Conservation (phyloP, 257 asterid genomes). For the Voacanga thouarsii region DNA sequence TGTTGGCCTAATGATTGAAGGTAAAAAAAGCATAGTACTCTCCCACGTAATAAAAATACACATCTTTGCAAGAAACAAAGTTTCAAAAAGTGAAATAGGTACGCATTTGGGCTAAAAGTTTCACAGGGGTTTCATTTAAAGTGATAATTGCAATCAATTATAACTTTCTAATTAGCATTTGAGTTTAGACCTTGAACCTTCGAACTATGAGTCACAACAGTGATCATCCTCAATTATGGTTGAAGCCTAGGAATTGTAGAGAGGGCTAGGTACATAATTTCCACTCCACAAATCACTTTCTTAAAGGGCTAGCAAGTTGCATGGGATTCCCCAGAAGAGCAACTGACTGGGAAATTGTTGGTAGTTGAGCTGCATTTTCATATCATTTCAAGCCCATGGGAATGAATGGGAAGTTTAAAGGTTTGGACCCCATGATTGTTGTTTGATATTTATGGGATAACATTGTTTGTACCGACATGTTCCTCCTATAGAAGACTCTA, state of each 20-base stretch:
- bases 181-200: too few relatives aligned
- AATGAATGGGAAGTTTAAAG: background rate
- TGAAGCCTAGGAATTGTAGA: background rate
- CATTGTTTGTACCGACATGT: background rate
- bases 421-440: constrained; percentile 6
- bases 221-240: background rate
- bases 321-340: constrained; percentile 15
- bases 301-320: constrained; percentile 3
- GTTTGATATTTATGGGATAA: background rate
- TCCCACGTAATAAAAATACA: background rate
- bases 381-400: constrained; percentile 2
- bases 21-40: background rate
- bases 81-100: background rate
- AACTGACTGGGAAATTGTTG: background rate
- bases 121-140: background rate
- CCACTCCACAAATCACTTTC: background rate
- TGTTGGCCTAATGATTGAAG: constrained; percentile 1
- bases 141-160: background rate
- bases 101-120: constrained; percentile 1
- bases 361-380: constrained; percentile 15
- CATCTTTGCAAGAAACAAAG: background rate
- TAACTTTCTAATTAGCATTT: too few relatives aligned
- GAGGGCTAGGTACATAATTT: background rate
- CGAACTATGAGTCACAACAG: background rate
- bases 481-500: background rate